Conservation (phyloP, 805 yeast genomes). For the Candida coleopterorum region DNA sequence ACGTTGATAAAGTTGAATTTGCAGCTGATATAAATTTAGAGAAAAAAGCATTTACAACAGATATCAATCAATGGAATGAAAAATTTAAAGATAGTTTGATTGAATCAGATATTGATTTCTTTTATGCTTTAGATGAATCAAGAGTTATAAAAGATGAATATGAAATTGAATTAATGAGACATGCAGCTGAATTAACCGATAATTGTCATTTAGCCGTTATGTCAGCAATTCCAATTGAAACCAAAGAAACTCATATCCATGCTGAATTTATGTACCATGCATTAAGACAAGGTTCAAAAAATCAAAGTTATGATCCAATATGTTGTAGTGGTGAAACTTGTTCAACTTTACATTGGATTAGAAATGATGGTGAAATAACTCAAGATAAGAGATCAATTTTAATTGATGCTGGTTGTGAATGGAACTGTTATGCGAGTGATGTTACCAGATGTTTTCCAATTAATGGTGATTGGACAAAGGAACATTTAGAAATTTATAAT, state of each 20-base stretch:
- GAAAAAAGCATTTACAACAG: slow-evolving; percentile 47
- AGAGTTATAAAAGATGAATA: slow-evolving; percentile 79
- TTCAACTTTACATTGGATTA: slow-evolving; percentile 85
- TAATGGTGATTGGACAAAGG: slow-evolving; percentile 82
- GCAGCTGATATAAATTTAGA: slow-evolving; percentile 43
- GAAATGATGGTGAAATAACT: slow-evolving; percentile 53
- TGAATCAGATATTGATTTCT: slow-evolving; percentile 44
- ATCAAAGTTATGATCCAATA: slow-evolving; percentile 88
- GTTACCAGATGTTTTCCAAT: slow-evolving; percentile 96
- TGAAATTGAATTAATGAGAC: slow-evolving; percentile 71
- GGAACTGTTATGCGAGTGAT: slow-evolving; percentile 89
- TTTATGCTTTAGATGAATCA: slow-evolving; percentile 79
- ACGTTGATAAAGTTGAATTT: slow-evolving; percentile 78
- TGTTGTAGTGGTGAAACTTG: slow-evolving; percentile 93
- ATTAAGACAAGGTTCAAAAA: slow-evolving; percentile 86
- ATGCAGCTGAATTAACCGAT: slow-evolving; percentile 82
- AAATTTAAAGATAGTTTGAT: slow-evolving; percentile 33
- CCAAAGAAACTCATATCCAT: slow-evolving; percentile 85
- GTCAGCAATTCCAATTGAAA: slow-evolving; percentile 86
- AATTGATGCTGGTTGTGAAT: slow-evolving; percentile 97
- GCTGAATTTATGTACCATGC: slow-evolving; percentile 95
- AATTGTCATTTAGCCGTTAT: slow-evolving; percentile 86
- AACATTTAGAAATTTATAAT: slow-evolving; percentile 77
- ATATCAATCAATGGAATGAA: slow-evolving; percentile 43
- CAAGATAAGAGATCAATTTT: slow-evolving; percentile 63